Evolutionary conservation across 768 basidiomycete species (phyloP), one percentile per base, ranked within the genome.

Genomic region (Chalciporus chontae): DNA sequence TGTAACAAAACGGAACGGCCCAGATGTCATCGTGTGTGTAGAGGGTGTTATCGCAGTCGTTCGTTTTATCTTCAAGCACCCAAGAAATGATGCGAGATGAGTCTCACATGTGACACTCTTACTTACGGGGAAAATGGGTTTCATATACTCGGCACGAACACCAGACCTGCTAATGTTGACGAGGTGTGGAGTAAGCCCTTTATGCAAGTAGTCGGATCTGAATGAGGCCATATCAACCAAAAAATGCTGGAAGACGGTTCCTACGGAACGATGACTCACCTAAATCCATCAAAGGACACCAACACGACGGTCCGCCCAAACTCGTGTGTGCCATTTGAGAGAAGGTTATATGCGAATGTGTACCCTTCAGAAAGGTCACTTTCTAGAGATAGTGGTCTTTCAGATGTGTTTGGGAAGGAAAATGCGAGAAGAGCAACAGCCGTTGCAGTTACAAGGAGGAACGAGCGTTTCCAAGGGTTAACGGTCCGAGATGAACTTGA

Each of bases 221-320:
- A 43, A 38, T n/a, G 36, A 38, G 14, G 36, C 15, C 24, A 37
- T 14, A 26, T 63, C 41, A 44, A 23, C 29, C 14, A 5, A 36
- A 5, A 36, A 19, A 8, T 27, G 23, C 3, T 29, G 39, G 17
- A 19, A 11, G 21, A 10, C 15, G 17, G 17, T 18, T 23, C n/a
- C n/a, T 18, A 8, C 17, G 36, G 10, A 45, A 5, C 6, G n/a
- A n/a, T 36, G 34, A 40, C 47, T 10, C 29, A 55, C 56, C 62
- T 50, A 11, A 93, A 65, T 3, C 91, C 92, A 63, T 93, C 91
- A 27, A 94, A 84, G 27, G 90, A 92, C 2, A 94, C 81, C 38
- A 94, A 76, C n/a, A 94, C 65, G 1, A 90, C 86, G 0, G 88
- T 92, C 55, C 79, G 76, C 68, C 76, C 83, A 69, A 84, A 92